Evolutionary conservation across 805 yeast genomes (phyloP).

Genomic region (Candida parachauliodes): DNA sequence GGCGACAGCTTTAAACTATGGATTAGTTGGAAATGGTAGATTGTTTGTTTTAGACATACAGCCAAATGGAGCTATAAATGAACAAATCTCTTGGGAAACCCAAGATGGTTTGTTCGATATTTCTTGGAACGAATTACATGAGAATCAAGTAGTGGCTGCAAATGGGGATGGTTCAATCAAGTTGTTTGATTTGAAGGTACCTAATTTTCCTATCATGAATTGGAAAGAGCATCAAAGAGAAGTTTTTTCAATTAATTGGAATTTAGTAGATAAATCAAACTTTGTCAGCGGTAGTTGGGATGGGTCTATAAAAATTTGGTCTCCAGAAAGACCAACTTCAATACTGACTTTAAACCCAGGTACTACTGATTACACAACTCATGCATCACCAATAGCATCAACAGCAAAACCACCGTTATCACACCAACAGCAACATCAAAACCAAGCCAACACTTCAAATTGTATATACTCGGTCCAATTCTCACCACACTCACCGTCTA

Average conservation of each 20-base stretch:
- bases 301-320: constrained; percentile 79
- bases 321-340: constrained; percentile 55
- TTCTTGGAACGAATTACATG: constrained; percentile 89
- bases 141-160: constrained; percentile 77
- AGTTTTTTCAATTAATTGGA: constrained; percentile 74
- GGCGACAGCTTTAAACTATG: constrained; percentile 88
- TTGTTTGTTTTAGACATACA: constrained; percentile 66
- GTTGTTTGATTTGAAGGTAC: constrained; percentile 69
- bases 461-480: constrained; percentile 79
- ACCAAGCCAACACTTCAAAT: constrained; percentile 36
- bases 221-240: constrained; percentile 77
- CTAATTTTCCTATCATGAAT: constrained; percentile 67
- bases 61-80: constrained; percentile 57
- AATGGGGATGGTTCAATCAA: constrained; percentile 90
- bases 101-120: constrained; percentile 90
- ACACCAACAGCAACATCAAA: constrained; percentile 34
- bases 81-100: constrained; percentile 68
- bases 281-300: constrained; percentile 91
- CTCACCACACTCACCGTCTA: constrained; percentile 79
- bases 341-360: constrained; percentile 48
- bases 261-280: constrained; percentile 57
- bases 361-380: constrained; percentile 21
- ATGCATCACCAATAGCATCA: constrained; percentile 20
- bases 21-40: constrained; percentile 91
- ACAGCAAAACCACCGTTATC: constrained; percentile 27